Evolutionary conservation across 306 rosid genomes (phyloP), one percentile per base, ranked within the genome.

Genomic region (Castanea mollissima): DNA sequence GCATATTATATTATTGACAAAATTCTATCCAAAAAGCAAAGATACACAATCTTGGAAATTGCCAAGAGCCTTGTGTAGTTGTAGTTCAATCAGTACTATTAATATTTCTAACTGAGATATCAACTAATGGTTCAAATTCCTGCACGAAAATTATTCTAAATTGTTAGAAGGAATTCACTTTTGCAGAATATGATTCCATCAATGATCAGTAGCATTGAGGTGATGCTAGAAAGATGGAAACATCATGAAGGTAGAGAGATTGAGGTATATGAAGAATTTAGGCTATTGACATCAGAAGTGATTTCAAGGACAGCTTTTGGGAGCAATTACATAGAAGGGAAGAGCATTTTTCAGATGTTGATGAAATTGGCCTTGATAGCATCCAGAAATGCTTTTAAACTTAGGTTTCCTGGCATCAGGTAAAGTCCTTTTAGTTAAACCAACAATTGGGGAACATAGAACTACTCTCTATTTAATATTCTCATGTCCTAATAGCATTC

Each of bases 291-390:
- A 32, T 65, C 83, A 51, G 77, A 83, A 46, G 76, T 78, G 31
- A 83, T 83, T 44, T 74, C 80, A 1, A 83, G 79, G 54, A 74
- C 79, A 5, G 79, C 76, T 21, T 83, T 83, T 83, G 82, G 79
- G 32, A 83, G 82, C 69, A 78, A 74, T 73, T 74, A 83, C 67
- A 4, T 59, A 14, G 80, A 83, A 25, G 83, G 86, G 72, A 52
- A 69, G 80, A 75, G 19, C 35, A 54, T 79, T n/a, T 83, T 79
- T 4, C 63, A 83, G 13, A 79, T 60, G 77, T 3, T 79, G 32
- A 41, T 23, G 69, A 78, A 69, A 65, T 21, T 78, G 54, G 9
- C 23, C 15, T 20, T 74, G 52, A 44, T 83, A n/a, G 4, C 38
- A 32, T 49, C 67, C 57, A 83, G 16, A 41, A 74, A 74, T 59